A percentile compares a stretch with the other conserved stretches of the same genome.
Evolutionary conservation across 306 rosid genomes (phyloP).

Genomic region (Vigna mungo): DNA sequence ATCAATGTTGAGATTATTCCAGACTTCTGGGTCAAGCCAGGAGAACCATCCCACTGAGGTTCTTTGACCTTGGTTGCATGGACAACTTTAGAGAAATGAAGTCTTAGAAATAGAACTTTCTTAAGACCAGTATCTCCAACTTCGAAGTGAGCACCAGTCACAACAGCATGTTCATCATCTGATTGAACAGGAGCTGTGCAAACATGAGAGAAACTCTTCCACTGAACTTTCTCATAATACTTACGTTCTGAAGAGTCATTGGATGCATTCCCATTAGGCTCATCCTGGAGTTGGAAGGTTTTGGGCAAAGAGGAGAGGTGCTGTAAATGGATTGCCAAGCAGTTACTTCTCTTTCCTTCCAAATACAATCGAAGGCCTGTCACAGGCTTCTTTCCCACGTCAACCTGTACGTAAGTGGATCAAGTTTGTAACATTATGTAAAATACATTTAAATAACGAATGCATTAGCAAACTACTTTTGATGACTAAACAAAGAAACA

Average conservation of each 20-base stretch:
- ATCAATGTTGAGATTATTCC: constrained; percentile 81
- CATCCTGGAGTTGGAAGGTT: constrained; percentile 65
- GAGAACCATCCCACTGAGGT: constrained; percentile 77
- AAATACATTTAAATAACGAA: too few species aligned
- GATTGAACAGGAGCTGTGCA: constrained; percentile 88
- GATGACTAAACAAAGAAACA: constrained; percentile 13
- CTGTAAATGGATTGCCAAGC: constrained; percentile 87
- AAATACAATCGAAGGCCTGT: constrained; percentile 86
- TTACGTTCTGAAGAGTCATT: constrained; percentile 56
- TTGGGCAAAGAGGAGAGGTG: constrained; percentile 86
- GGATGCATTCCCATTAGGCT: constrained; percentile 44
- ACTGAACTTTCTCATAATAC: constrained; percentile 85
- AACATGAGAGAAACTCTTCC: constrained; percentile 91
- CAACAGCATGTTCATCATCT: constrained; percentile 65
- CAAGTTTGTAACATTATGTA: constrained; percentile 23
- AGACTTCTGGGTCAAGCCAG: constrained; percentile 77
- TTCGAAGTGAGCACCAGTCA: constrained; percentile 82
- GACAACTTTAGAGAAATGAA: constrained; percentile 61
- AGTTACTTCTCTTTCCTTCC: constrained; percentile 84
- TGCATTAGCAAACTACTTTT: constrained; percentile 6
- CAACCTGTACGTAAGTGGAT: constrained; percentile 63
- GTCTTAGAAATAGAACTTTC: constrained; percentile 74
- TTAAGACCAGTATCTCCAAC: constrained; percentile 70
- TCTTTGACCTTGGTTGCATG: constrained; percentile 49
- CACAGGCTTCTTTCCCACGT: constrained; percentile 80